Evolutionary conservation across 2,329 filamentous ascomycete species (phyloP).

Genomic region (Microdochium trichocladiopsis): DNA sequence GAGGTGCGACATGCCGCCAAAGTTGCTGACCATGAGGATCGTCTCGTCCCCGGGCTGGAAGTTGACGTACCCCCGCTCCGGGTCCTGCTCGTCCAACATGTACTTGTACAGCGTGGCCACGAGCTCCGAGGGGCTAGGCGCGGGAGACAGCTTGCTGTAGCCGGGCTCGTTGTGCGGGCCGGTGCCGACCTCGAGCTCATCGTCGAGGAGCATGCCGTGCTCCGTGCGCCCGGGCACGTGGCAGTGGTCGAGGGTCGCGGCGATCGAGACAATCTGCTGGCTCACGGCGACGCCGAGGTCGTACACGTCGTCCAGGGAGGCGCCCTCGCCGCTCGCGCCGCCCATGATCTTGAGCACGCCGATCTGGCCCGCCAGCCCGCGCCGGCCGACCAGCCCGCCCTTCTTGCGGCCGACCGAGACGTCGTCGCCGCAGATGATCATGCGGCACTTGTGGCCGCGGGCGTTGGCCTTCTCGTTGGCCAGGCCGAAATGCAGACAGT

Average conservation of each 20-base stretch:
- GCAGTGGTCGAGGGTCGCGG: conserved; percentile 53
- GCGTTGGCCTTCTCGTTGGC: conserved; percentile 51
- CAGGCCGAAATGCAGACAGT: conserved; percentile 55
- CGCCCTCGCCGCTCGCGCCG: conserved; percentile 38
- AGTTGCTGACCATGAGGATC: conserved; percentile 50
- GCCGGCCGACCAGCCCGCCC: conserved; percentile 50
- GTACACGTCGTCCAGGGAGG: conserved; percentile 41
- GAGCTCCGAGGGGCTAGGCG: conserved; percentile 38
- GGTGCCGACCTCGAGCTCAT: conserved; percentile 57
- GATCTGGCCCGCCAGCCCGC: conserved; percentile 56
- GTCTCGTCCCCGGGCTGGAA: conserved; percentile 40
- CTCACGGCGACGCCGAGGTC: conserved; percentile 41
- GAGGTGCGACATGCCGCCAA: conserved; percentile 50
- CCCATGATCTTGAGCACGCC: conserved; percentile 52
- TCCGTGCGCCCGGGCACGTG: conserved; percentile 47
- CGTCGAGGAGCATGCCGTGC: conserved; percentile 35
- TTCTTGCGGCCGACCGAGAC: conserved; percentile 54
- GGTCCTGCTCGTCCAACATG: conserved; percentile 50
- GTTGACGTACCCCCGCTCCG: conserved; percentile 40
- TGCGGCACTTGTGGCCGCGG: conserved; percentile 43
- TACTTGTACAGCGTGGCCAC: conserved; percentile 51
- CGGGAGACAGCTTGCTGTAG: conserved; percentile 47
- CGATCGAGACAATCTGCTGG: conserved; percentile 46
- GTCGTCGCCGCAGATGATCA: conserved; percentile 58
- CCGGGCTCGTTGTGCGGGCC: conserved; percentile 63